These are phyloP conservation scores for Russula olivacea DNA, from an alignment of 768 basidiomycete species.

Conservation along the genomic window DNA sequence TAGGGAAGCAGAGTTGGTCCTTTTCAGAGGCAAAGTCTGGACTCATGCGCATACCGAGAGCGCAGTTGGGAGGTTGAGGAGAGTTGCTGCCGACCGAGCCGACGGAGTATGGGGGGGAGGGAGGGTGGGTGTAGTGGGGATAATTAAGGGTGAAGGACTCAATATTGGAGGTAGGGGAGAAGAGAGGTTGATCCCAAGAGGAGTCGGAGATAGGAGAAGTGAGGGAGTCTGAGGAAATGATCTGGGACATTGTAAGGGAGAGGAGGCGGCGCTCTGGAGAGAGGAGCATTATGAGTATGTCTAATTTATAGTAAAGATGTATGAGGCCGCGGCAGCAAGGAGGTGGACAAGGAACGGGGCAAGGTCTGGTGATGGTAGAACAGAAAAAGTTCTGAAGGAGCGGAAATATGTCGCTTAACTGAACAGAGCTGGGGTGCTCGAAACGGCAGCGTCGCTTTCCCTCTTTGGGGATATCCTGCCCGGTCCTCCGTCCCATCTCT, in stretches of 20 bases:
- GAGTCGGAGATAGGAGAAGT: slow-evolving; percentile 48
- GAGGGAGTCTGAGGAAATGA: slow-evolving; percentile 54
- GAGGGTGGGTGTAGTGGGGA: slow-evolving; percentile 31
- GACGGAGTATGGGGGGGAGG: slow-evolving; percentile 39
- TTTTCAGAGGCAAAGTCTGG: slow-evolving; percentile 40
- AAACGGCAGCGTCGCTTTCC: slow-evolving; percentile 8
- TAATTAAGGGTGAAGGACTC: slow-evolving; percentile 30
- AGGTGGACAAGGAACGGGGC: slow-evolving; percentile 19
- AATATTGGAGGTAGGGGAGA: slow-evolving; percentile 36
- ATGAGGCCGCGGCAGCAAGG: slow-evolving; percentile 18
- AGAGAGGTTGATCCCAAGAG: slow-evolving; percentile 44
- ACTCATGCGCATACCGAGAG: slow-evolving; percentile 48
- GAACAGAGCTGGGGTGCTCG: background rate
- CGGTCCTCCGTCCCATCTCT: background rate
- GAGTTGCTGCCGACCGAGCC: slow-evolving; percentile 35
- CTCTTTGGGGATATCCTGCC: slow-evolving; percentile 6
- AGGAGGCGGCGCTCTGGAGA: slow-evolving; percentile 26
- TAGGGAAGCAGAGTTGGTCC: slow-evolving; percentile 56
- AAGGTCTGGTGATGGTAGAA: slow-evolving; percentile 26
- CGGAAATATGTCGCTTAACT: slow-evolving; percentile 23
- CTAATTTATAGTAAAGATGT: slow-evolving; percentile 21
- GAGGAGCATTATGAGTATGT: slow-evolving; percentile 24
- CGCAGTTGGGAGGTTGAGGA: slow-evolving; percentile 33
- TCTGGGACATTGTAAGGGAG: slow-evolving; percentile 47
- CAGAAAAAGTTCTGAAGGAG: slow-evolving; percentile 18